Evolutionary conservation across 1,139 yeast genomes (phyloP).

Genomic region (Kurtzmaniella quercitrusa): DNA sequence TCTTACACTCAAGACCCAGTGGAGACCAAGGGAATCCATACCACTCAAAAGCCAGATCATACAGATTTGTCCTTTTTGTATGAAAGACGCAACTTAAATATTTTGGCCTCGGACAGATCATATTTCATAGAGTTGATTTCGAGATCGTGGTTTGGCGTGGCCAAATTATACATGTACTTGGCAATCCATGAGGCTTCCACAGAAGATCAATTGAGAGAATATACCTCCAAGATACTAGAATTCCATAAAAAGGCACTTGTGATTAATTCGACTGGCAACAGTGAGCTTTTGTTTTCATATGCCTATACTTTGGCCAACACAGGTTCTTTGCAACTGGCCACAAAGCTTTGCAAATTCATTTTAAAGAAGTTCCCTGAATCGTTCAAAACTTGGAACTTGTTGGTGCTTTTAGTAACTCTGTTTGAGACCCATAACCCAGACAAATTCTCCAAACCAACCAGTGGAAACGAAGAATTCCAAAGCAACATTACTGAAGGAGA

Average conservation of each 20-base stretch:
- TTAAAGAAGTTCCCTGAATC: conserved; percentile 41
- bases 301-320: conserved; percentile 34
- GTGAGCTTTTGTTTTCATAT: conserved; percentile 29
- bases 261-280: conserved; percentile 36
- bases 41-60: conserved; percentile 13
- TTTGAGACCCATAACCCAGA: conserved; percentile 25
- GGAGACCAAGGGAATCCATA: conserved; percentile 4
- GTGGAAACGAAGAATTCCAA: conserved; percentile 7
- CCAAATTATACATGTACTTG: conserved; percentile 28
- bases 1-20: conserved; percentile 17
- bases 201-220: conserved; percentile 14
- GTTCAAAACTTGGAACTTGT: conserved; percentile 44
- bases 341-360: conserved; percentile 39
- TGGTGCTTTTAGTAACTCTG: conserved; percentile 29
- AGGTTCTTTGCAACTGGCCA: conserved; percentile 23
- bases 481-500: conserved; percentile 5
- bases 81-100: conserved; percentile 32
- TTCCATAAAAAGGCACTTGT: conserved; percentile 36
- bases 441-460: not conserved
- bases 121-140: conserved; percentile 30
- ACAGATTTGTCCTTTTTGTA: conserved; percentile 32
- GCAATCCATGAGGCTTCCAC: conserved; percentile 27
- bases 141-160: conserved; percentile 38
- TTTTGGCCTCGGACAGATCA: conserved; percentile 26
- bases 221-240: conserved; percentile 16